These are phyloP conservation scores for Arthrobotrys musiformis DNA, from an alignment of 2,329 filamentous ascomycete genomes.

Conservation along the genomic window DNA sequence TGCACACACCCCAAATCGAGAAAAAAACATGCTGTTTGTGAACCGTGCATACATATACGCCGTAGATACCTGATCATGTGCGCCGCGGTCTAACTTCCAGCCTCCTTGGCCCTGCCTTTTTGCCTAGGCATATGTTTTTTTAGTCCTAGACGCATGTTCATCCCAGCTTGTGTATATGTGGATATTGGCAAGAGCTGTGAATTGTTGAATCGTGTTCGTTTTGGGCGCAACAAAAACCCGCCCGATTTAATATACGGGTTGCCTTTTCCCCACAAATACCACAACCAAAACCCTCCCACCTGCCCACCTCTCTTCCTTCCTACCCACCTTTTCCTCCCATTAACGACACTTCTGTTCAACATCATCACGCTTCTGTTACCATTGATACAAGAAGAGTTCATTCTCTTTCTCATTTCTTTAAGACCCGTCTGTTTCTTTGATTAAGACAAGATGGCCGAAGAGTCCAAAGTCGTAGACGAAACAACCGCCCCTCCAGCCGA, in stretches of 20 bases:
- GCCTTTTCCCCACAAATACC: slow-evolving; percentile 54
- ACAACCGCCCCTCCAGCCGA: slow-evolving; percentile 64
- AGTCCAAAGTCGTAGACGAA: slow-evolving; percentile 71
- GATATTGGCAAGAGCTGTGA: not conserved
- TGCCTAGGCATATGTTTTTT: no score
- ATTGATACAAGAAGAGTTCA: not conserved
- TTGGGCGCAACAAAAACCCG: slow-evolving; percentile 11
- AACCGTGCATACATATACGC: not conserved
- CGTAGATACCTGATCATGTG: slow-evolving; percentile 16
- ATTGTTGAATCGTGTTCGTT: slow-evolving; percentile 47
- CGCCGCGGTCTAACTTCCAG: not conserved
- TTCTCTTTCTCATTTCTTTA: not conserved
- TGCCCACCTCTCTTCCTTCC: not conserved
- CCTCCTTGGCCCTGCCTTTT: not conserved
- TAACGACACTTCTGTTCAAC: not conserved
- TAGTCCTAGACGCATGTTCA: no score
- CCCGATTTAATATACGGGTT: not conserved
- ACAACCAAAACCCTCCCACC: slow-evolving; percentile 14
- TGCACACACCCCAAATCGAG: not conserved
- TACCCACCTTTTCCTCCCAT: not conserved
- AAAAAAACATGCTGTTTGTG: not conserved
- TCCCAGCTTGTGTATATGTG: no score
- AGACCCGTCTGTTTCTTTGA: not conserved
- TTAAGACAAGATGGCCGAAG: slow-evolving; percentile 65
- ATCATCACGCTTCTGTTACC: not conserved